phyloP scores from a whole-genome alignment of 164 flowering plant genomes.

The Berberis vulgaris region DNA sequence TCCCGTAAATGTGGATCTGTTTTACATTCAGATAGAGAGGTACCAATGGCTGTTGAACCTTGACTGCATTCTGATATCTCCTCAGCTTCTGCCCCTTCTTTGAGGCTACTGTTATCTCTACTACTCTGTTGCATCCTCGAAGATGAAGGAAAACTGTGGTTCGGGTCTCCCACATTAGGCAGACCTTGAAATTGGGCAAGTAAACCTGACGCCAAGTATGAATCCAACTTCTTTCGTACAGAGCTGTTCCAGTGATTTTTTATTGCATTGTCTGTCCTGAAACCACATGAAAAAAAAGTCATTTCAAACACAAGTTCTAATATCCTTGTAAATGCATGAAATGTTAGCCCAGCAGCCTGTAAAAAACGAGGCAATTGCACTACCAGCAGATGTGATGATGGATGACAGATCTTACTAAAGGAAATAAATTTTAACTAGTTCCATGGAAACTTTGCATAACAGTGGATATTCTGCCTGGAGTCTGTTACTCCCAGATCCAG shows the following conservation, averaged over 20 bases:
- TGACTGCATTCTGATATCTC: conserved; percentile 83
- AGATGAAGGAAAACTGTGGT: conserved; percentile 35
- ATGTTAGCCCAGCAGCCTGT: no score
- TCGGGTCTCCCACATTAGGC: conserved; percentile 35
- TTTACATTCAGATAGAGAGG: conserved; percentile 37
- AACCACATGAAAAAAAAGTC: conserved; percentile 9
- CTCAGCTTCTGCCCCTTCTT: conserved; percentile 40
- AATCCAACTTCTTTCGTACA: conserved; percentile 84
- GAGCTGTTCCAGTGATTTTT: conserved; percentile 99
- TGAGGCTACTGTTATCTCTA: conserved; percentile 39
- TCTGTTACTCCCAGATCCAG: no score
- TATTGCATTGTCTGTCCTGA: conserved; percentile 99
- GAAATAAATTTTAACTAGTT: no score
- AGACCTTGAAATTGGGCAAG: conserved; percentile 51
- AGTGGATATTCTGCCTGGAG: no score
- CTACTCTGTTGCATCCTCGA: conserved; percentile 40
- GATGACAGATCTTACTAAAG: no score
- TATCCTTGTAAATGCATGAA: no score
- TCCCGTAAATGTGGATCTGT: conserved; percentile 19
- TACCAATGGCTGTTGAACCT: conserved; percentile 33
- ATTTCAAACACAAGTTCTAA: background rate
- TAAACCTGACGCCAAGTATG: conserved; percentile 74
- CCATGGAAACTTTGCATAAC: no score
- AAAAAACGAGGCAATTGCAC: no score
- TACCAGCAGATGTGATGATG: no score